Base-by-base conservation (phyloP, 78 protist genomes). In the Dictyostelium intermedium region DNA sequence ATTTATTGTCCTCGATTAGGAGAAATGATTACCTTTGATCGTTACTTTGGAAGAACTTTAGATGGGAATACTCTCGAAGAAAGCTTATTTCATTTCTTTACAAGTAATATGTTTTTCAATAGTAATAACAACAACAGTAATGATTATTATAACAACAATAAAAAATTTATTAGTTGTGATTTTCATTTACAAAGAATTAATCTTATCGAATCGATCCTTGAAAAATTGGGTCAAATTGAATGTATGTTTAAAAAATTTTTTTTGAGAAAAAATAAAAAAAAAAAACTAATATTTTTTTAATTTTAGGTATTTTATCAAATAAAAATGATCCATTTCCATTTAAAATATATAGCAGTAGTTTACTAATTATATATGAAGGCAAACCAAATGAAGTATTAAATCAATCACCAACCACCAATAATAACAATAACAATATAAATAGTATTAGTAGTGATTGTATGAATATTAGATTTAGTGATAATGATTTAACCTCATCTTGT, bases 31-130 rank as follows among this genome's bases (percentile, higher is more conserved):
- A 53, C 82, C 0, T 89, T 63, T 69, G 94, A 89, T 69, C 45
- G 94, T 80, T 89, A 61, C 37, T 89, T 80, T 69, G 94, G 94
- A 45, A 60, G 94, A 89, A 39, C 87, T 20, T 35, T 89, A 30
- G 82, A 32, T 78, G 27, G 56, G 4, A 72, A 78, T 27, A 76
- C 94, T 34, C 47, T 89, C 1, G 87, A 78, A 70, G 63, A 43
- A 23, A 39, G 77, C 4, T 34, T 89, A 45, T 70, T 60, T 20
- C 18, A 78, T 70, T 89, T 89, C 60, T 89, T 89, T 70, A 56
- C 74, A 34, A 30, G 45, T 14, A 80, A 80, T 80, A 39, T 25
- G 27, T 30, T 35, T 47, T 25, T 45, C 30, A 80, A 50, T 50
- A n/a, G 8, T 47, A 25, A 70, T 30, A 70, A 37, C 13, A 16